Percentiles rank a stretch among this genome's conserved stretches.
These are phyloP conservation scores for Thelephora terrestris DNA, from an alignment of 1,284 basidiomycete species.

Conservation along the genomic window DNA sequence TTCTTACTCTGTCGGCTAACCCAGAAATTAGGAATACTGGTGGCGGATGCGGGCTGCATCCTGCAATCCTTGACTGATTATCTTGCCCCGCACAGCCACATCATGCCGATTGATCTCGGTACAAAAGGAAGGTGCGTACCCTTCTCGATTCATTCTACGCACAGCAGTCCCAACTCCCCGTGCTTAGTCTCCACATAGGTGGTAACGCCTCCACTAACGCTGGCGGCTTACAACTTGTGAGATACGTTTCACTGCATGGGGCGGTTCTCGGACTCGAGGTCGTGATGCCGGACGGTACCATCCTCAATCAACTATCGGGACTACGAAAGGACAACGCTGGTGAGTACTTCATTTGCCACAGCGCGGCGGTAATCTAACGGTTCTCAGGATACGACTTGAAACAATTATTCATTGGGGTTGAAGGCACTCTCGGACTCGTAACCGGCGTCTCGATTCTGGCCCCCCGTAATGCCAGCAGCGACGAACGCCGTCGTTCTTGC, in stretches of 20 bases:
- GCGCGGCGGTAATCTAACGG: not conserved
- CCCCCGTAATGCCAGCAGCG: constrained; percentile 78
- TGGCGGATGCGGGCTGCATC: constrained; percentile 88
- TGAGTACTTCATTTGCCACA: constrained; percentile 21
- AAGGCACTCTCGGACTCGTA: constrained; percentile 93
- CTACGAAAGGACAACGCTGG: constrained; percentile 98
- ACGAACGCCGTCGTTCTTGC: constrained; percentile 75
- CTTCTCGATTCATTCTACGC: not conserved
- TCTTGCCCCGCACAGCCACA: constrained; percentile 82
- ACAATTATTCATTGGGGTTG: constrained; percentile 96
- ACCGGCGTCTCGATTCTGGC: constrained; percentile 95
- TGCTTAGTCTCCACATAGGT: constrained; percentile 85
- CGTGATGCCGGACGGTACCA: constrained; percentile 93
- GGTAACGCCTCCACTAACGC: constrained; percentile 98
- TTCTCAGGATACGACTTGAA: constrained; percentile 90
- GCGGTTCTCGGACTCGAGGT: constrained; percentile 96
- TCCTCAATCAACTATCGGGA: constrained; percentile 76
- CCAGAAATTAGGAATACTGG: constrained; percentile 46
- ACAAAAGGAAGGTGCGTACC: constrained; percentile 83
- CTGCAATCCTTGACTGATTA: constrained; percentile 87
- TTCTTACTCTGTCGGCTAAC: not conserved
- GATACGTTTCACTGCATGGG: constrained; percentile 95
- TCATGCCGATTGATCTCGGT: constrained; percentile 96
- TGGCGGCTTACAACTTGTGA: constrained; percentile 85
- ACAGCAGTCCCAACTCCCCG: not conserved